Percentiles rank a stretch among this genome's conserved stretches.
These are phyloP conservation scores for Ogataea allantospora DNA, from an alignment of 805 yeast species.

Conservation along the genomic window DNA sequence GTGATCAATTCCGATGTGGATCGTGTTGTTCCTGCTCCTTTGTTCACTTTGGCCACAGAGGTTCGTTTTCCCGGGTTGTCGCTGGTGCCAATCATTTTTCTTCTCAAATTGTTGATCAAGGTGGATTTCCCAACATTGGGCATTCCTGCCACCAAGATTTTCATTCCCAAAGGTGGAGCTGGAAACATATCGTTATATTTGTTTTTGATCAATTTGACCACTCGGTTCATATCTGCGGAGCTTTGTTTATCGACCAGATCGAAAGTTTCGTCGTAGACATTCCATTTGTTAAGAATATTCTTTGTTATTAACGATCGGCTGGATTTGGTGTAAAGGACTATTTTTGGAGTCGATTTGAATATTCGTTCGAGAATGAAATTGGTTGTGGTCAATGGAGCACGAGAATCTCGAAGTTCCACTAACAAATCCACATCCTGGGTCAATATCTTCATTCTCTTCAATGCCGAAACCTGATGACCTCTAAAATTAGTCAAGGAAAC, in stretches of 20 bases:
- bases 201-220: constrained; percentile 50
- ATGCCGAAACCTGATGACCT: constrained; percentile 86
- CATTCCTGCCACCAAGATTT: constrained; percentile 84
- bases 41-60: constrained; percentile 83
- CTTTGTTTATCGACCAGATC: constrained; percentile 55
- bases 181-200: constrained; percentile 49
- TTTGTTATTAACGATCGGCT: constrained; percentile 54
- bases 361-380: constrained; percentile 75
- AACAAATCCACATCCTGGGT: constrained; percentile 81
- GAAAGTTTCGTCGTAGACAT: constrained; percentile 15
- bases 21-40: constrained; percentile 87
- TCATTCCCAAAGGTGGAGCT: constrained; percentile 79
- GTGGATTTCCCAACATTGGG: constrained; percentile 98
- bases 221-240: constrained; percentile 44
- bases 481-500: constrained; percentile 76
- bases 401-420: constrained; percentile 79
- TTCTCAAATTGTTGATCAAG: constrained; percentile 69
- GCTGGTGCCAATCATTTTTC: constrained; percentile 12
- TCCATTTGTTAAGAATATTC: constrained; percentile 33
- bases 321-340: constrained; percentile 75
- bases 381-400: constrained; percentile 85
- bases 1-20: constrained; percentile 73
- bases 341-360: constrained; percentile 50
- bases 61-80: constrained; percentile 24
- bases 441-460: constrained; percentile 60